phyloP scores from a whole-genome alignment of 1,139 yeast genomes.

The Magnusiomyces starmeri region DNA sequence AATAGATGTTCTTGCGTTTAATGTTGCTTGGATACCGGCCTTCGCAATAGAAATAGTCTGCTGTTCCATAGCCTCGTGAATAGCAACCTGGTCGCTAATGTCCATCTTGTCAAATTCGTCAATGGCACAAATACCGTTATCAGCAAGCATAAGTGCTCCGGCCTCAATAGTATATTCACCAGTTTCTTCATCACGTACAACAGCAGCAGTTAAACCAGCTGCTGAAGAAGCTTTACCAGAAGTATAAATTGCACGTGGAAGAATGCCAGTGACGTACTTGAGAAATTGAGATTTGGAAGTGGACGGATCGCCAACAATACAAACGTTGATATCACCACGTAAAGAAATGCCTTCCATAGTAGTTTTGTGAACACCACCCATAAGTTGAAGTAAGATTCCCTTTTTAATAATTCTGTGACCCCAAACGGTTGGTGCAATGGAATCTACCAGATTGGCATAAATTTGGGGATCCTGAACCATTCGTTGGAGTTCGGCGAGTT shows the following conservation, averaged over 20 bases:
- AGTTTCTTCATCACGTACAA: constrained; percentile 93
- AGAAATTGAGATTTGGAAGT: constrained; percentile 95
- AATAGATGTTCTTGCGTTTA: constrained; percentile 92
- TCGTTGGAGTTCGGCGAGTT: constrained; percentile 72
- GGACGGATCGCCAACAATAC: constrained; percentile 98
- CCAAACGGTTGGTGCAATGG: constrained; percentile 94
- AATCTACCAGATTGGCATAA: constrained; percentile 76
- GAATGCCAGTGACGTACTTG: constrained; percentile 84
- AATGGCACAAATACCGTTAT: constrained; percentile 96
- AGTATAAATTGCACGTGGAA: constrained; percentile 93
- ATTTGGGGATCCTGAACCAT: constrained; percentile 91
- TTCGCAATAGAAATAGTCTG: constrained; percentile 97
- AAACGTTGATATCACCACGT: constrained; percentile 94
- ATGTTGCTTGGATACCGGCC: constrained; percentile 96
- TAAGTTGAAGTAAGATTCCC: constrained; percentile 78
- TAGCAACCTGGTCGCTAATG: constrained; percentile 90
- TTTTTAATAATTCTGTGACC: constrained; percentile 94
- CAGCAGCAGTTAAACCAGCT: constrained; percentile 98
- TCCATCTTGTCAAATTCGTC: constrained; percentile 99
- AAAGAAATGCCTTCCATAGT: constrained; percentile 92
- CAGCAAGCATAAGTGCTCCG: constrained; percentile 98
- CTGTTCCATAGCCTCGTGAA: constrained; percentile 99
- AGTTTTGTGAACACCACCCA: constrained; percentile 93
- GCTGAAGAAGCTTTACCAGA: constrained; percentile 99
- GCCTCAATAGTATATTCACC: constrained; percentile 98